Evolutionary conservation across 1,284 basidiomycete genomes (phyloP).

Genomic region (Mixia osmundae): DNA sequence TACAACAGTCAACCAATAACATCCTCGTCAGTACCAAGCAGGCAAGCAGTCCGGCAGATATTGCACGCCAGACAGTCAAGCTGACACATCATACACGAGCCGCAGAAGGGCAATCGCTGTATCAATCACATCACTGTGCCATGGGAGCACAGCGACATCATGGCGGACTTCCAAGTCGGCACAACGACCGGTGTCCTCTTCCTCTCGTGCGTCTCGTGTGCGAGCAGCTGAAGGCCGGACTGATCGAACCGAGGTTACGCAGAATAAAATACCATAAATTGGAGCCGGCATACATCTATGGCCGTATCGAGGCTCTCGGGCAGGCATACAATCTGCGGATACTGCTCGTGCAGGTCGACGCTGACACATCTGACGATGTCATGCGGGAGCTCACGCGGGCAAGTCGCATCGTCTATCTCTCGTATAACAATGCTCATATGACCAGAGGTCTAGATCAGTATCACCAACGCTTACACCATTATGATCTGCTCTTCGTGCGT

Average conservation of each 20-base stretch:
- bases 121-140: slow-evolving; percentile 66
- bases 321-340: slow-evolving; percentile 60
- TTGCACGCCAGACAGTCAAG: too few relatives aligned
- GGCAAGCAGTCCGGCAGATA: too few relatives aligned
- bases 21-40: too few relatives aligned
- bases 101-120: slow-evolving; percentile 64
- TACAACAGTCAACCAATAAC: too few relatives aligned
- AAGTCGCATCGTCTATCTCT: slow-evolving; percentile 5
- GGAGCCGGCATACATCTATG: slow-evolving; percentile 90
- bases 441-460: slow-evolving; percentile 33
- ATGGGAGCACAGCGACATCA: slow-evolving; percentile 85
- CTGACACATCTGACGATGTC: slow-evolving; percentile 70
- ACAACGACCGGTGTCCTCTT: slow-evolving; percentile 81
- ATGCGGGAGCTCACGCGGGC: slow-evolving; percentile 82
- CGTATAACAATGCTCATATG: neutral
- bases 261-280: slow-evolving; percentile 86
- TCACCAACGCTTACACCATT: slow-evolving; percentile 79
- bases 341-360: slow-evolving; percentile 75
- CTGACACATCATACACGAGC: too few relatives aligned
- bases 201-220: slow-evolving; percentile 38
- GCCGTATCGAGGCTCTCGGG: slow-evolving; percentile 64
- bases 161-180: slow-evolving; percentile 85
- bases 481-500: slow-evolving; percentile 79
- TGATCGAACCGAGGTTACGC: neutral
- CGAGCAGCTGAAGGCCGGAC: neutral